Conservation (phyloP, 331 rosid species). For the Spiraea crenata region DNA sequence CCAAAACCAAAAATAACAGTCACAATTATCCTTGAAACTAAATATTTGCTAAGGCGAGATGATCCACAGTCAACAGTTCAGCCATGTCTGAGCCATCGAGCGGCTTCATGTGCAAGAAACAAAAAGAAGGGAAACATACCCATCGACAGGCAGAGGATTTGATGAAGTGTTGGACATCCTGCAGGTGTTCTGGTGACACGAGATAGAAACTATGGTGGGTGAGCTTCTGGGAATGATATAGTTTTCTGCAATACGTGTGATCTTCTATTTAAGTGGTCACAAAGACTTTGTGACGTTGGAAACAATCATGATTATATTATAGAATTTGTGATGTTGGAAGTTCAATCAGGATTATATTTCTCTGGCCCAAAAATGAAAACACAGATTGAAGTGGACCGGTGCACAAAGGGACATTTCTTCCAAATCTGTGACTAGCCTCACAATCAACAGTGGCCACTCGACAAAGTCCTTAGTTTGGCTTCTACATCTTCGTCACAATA, state of each 20-base stretch:
- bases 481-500: background rate
- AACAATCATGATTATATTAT: no score
- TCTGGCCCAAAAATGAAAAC: no score
- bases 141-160: background rate
- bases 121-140: background rate
- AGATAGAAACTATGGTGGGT: background rate
- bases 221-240: background rate
- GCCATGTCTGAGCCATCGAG: background rate
- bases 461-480: background rate
- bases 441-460: background rate
- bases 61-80: no score
- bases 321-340: background rate
- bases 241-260: constrained; percentile 11
- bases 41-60: no score
- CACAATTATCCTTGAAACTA: no score
- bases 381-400: background rate
- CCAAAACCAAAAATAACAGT: no score
- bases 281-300: no score
- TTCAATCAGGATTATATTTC: background rate
- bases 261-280: background rate
- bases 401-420: background rate
- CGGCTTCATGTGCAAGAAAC: background rate
- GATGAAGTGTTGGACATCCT: constrained; percentile 22
- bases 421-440: background rate
- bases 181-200: background rate